These are phyloP conservation scores for Pyrenophora teres DNA, from an alignment of 2,329 filamentous ascomycete species.

Conservation along the genomic window DNA sequence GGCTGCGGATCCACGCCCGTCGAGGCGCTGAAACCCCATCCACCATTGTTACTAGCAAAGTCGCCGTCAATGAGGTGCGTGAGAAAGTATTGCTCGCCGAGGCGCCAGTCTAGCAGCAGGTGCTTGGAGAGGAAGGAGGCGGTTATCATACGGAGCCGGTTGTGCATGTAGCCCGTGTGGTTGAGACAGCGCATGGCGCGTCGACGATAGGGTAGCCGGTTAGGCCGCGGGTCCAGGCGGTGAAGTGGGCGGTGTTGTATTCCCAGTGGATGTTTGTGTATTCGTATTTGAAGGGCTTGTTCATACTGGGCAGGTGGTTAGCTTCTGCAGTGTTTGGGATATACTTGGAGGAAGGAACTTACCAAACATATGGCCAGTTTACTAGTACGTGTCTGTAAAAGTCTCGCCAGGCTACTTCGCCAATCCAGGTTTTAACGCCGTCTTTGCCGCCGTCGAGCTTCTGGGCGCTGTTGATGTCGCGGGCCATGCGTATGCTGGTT, in stretches of 20 bases:
- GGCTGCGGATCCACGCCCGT: constrained; percentile 84
- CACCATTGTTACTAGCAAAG: constrained; percentile 61
- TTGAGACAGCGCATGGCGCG: constrained; percentile 59
- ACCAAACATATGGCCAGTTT: constrained; percentile 83
- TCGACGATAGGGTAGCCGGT: constrained; percentile 57
- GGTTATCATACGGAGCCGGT: constrained; percentile 57
- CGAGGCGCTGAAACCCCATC: constrained; percentile 68
- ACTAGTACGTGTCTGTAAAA: constrained; percentile 69
- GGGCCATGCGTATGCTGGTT: constrained; percentile 58
- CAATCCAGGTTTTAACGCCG: constrained; percentile 53
- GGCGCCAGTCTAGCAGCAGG: constrained; percentile 56
- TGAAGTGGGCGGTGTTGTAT: constrained; percentile 58
- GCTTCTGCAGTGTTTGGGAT: background rate
- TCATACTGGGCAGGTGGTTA: constrained; percentile 58
- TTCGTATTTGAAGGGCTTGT: constrained; percentile 80
- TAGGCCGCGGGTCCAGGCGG: constrained; percentile 63
- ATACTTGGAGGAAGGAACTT: constrained; percentile 30
- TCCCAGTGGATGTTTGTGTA: constrained; percentile 85
- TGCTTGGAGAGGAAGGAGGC: constrained; percentile 57
- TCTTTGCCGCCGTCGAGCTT: constrained; percentile 58
- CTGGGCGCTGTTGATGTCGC: constrained; percentile 51
- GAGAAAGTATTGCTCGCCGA: constrained; percentile 58
- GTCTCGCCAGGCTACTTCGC: constrained; percentile 59
- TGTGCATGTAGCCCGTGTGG: constrained; percentile 58
- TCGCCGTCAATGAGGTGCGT: constrained; percentile 55